These are phyloP conservation scores for Quercus glauca DNA, from an alignment of 306 rosid species.

Conservation along the genomic window DNA sequence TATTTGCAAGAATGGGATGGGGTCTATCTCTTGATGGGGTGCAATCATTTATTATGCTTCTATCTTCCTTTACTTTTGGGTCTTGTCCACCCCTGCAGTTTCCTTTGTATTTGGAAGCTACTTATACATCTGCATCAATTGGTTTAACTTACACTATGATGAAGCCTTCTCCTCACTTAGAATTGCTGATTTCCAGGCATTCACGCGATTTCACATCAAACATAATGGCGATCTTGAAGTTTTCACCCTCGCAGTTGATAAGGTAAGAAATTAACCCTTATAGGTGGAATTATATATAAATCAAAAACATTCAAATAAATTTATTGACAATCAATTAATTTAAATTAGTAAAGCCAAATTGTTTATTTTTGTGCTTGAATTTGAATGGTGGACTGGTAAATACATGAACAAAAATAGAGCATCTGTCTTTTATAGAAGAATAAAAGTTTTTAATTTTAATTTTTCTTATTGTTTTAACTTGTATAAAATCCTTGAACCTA, in stretches of 20 bases:
- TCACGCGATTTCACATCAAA: conserved; percentile 78
- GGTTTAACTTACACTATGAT: conserved; percentile 93
- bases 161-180: conserved; percentile 96
- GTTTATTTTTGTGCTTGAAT: too few relatives aligned
- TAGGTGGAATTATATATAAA: too few relatives aligned
- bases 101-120: conserved; percentile 91
- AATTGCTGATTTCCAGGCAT: conserved; percentile 86
- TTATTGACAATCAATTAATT: too few relatives aligned
- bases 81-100: conserved; percentile 90
- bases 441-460: too few relatives aligned
- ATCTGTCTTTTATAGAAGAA: too few relatives aligned
- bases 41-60: conserved; percentile 72
- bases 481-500: too few relatives aligned
- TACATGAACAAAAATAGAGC: too few relatives aligned
- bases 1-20: conserved; percentile 87
- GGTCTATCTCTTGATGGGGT: conserved; percentile 70
- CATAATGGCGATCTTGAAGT: conserved; percentile 84
- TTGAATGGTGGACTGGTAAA: too few relatives aligned
- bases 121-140: conserved; percentile 80
- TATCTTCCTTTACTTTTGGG: conserved; percentile 87
- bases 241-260: conserved; percentile 85
- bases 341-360: too few relatives aligned
- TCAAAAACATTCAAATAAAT: too few relatives aligned
- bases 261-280: conserved; percentile 38
- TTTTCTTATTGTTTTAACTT: too few relatives aligned